Conservation (phyloP, 176 grass and related monocot genomes). For the Juncus inflexus region DNA sequence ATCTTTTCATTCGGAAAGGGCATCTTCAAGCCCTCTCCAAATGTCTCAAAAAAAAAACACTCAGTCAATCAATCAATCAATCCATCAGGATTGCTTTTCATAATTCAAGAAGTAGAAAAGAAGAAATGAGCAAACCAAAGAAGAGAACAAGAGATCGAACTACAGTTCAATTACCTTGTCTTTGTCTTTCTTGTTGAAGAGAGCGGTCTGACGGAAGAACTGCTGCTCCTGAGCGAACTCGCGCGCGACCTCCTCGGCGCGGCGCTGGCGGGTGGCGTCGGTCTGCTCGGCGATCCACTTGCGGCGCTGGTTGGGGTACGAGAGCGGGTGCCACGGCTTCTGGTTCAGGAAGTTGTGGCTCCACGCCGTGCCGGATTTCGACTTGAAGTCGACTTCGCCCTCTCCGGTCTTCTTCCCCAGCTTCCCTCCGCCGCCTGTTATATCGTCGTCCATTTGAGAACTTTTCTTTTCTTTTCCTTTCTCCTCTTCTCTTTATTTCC, state of each 20-base stretch:
- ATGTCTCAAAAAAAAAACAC: background rate
- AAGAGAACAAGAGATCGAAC: background rate
- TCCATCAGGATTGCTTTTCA: background rate
- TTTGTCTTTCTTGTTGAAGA: conserved; percentile 93
- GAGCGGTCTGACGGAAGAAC: conserved; percentile 89
- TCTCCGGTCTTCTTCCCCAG: conserved; percentile 20
- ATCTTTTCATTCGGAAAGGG: background rate
- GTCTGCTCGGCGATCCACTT: conserved; percentile 99
- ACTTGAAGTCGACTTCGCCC: conserved; percentile 89
- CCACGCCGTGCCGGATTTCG: conserved; percentile 89
- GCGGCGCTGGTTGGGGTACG: conserved; percentile 95
- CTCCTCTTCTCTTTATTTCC: background rate
- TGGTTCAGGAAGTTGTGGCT: conserved; percentile 95
- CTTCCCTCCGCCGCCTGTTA: conserved; percentile 35
- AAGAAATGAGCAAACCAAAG: background rate
- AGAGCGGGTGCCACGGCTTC: conserved; percentile 95
- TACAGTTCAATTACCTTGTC: conserved; percentile 60
- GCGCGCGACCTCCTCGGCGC: conserved; percentile 64
- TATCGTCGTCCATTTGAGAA: conserved; percentile 51
- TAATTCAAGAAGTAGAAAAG: conserved; percentile 15
- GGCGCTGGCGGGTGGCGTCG: conserved; percentile 46
- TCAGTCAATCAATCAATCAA: conserved; percentile 4
- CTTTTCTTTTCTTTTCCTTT: background rate
- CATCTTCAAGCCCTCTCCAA: too few species aligned
- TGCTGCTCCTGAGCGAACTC: conserved; percentile 98